These are phyloP conservation scores for Jamesozyma gamospora DNA, from an alignment of 805 yeast species.

Conservation along the genomic window DNA sequence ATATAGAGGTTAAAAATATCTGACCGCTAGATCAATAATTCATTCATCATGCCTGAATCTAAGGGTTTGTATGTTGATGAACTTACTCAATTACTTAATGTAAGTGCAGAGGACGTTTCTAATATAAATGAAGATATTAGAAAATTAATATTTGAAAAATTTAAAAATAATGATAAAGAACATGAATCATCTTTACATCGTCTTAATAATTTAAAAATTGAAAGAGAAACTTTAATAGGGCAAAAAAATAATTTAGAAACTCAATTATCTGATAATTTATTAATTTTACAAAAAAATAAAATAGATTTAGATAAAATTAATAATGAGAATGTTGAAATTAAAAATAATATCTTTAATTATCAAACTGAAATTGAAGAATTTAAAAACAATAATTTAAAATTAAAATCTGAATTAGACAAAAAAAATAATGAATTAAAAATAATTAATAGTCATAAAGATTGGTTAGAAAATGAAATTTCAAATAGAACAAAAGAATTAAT, in stretches of 20 bases:
- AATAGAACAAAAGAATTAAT: constrained; percentile 6
- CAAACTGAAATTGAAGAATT: not conserved
- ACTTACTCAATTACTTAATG: no score
- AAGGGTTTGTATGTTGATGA: no score
- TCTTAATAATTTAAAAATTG: no score
- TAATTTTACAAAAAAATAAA: not conserved
- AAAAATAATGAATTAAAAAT: constrained; percentile 8
- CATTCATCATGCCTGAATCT: no score
- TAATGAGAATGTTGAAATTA: not conserved
- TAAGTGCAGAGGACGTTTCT: no score
- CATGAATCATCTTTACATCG: no score
- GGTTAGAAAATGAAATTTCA: constrained; percentile 18
- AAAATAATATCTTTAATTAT: not conserved
- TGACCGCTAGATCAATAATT: no score
- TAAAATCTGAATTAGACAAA: not conserved
- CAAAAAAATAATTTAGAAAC: not conserved
- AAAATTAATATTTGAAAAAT: no score
- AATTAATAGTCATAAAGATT: constrained; percentile 24
- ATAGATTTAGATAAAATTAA: not conserved
- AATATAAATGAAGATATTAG: no score
- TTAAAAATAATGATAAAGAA: no score
- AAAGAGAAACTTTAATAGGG: no score
- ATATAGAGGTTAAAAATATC: no score
- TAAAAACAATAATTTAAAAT: not conserved
- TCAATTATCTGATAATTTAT: not conserved